These are phyloP conservation scores for Diaporthe citrichinensis DNA, from an alignment of 2,329 filamentous ascomycete genomes.

Conservation along the genomic window DNA sequence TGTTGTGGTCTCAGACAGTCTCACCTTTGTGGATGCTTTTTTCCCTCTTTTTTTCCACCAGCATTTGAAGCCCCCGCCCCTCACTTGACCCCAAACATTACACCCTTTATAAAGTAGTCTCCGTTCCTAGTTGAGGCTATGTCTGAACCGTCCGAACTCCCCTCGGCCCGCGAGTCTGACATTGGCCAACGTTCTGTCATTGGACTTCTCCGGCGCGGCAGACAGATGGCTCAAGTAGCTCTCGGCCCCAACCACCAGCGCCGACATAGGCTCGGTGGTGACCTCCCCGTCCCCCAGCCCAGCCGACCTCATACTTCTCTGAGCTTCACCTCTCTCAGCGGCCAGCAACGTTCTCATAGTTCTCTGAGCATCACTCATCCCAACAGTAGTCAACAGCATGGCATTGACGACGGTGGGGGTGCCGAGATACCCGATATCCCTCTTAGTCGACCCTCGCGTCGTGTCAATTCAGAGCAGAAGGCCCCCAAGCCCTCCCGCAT, in stretches of 20 bases:
- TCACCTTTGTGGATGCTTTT: conserved; percentile 4
- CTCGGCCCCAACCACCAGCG: conserved; percentile 22
- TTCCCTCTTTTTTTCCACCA: neutral
- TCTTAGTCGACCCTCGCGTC: conserved; percentile 7
- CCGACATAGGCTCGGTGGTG: conserved; percentile 13
- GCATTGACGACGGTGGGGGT: conserved; percentile 1
- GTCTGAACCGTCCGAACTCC: conserved; percentile 8
- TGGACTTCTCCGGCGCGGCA: conserved; percentile 23
- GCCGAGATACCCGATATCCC: conserved; percentile 27
- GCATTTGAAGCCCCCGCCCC: neutral
- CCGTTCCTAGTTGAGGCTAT: conserved; percentile 11
- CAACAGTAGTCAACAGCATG: conserved; percentile 1
- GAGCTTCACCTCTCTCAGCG: neutral
- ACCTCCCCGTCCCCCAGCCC: neutral
- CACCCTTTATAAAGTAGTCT: conserved; percentile 8
- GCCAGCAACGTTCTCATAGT: conserved; percentile 8
- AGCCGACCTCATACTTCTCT: neutral
- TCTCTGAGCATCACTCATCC: conserved; percentile 8
- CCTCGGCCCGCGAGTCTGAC: conserved; percentile 20
- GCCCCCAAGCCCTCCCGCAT: neutral
- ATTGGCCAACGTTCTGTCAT: conserved; percentile 21
- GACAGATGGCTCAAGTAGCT: conserved; percentile 23
- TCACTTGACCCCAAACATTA: neutral
- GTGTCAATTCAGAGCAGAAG: neutral
- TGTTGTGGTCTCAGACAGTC: neutral